Evolutionary conservation across 2,329 filamentous ascomycete species (phyloP), one percentile per base, ranked within the genome.

Genomic region (Fusarium falciforme): DNA sequence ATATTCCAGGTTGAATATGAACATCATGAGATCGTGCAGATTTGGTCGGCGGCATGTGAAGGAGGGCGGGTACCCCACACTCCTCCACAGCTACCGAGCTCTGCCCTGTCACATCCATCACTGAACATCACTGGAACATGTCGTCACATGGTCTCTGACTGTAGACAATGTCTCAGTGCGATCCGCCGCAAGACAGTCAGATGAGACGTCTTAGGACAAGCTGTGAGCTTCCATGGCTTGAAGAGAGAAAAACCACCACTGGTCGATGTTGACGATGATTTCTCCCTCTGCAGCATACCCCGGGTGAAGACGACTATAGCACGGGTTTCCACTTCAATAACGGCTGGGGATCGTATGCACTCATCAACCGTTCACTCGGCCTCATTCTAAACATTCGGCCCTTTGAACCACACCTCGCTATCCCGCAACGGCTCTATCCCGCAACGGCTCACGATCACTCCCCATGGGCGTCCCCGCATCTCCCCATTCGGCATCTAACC

Each of bases 401-500:
- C 76, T 76, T 77, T 78, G 60, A 58, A 71, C 68, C 76, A 75
- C 75, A 74, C 72, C 73, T 68, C 64, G 69, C 70, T 65, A 73
- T 73, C 25, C 67, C 76, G 66, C 69, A 68, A 74, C 68, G 69
- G 74, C 68, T 67, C 70, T 65, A 73, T 73, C 25, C 67, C 76
- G 66, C 69, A 68, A 74, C 68, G 69, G 74, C 68, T 67, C 66
- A 49, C 55, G 25, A 52, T 67, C 72, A 67, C 66, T 47, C 63
- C 54, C 57, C 54, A 71, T 61, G 25, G 65, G 61, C 40, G 49
- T 57, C 44, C 71, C 72, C 71, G 70, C 44, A 58, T 58, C 73
- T 76, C 77, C 76, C 62, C 54, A 70, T 76, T 52, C 42, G 72
- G 77, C 58, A 49, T 57, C 63, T 61, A 40, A 63, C 67, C 58